Evolutionary conservation across 768 basidiomycete genomes (phyloP).

Genomic region (Rhizopogon salebrosus): DNA sequence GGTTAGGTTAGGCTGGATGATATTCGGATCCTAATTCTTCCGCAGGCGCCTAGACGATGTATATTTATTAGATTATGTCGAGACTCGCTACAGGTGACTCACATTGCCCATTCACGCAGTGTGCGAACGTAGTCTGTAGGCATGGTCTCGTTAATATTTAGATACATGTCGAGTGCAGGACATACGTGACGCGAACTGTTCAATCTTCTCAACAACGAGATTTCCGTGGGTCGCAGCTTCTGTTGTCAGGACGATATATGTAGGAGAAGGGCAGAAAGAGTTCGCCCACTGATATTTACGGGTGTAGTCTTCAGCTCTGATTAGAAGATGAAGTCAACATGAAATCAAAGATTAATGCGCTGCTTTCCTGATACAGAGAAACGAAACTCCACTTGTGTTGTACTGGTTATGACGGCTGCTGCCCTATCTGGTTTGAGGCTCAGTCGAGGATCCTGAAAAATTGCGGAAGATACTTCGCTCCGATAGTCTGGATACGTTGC

Average conservation of each 20-base stretch:
- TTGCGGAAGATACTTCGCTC: slow-evolving; percentile 30
- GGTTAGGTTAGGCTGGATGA: not conserved
- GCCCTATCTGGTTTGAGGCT: slow-evolving; percentile 34
- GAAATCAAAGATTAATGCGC: not conserved
- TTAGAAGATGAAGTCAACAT: not conserved
- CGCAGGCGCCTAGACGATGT: slow-evolving; percentile 8
- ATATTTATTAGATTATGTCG: not conserved
- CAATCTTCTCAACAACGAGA: slow-evolving; percentile 16
- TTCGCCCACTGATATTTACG: slow-evolving; percentile 28
- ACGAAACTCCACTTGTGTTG: slow-evolving; percentile 20
- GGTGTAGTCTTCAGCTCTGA: slow-evolving; percentile 21
- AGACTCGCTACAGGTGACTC: not conserved
- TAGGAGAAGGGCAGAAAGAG: slow-evolving; percentile 14
- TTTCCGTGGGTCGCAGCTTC: slow-evolving; percentile 14
- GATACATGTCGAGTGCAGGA: not conserved
- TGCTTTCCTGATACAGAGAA: slow-evolving; percentile 13
- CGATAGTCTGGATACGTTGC: slow-evolving; percentile 26
- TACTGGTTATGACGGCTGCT: slow-evolving; percentile 21
- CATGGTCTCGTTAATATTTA: not conserved
- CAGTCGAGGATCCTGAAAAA: slow-evolving; percentile 37
- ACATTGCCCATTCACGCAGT: slow-evolving; percentile 24
- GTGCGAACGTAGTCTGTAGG: slow-evolving; percentile 16
- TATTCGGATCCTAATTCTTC: slow-evolving; percentile 5
- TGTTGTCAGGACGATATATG: slow-evolving; percentile 10
- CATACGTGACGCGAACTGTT: slow-evolving; percentile 17